Evolutionary conservation across 208 protist genomes (phyloP).

Genomic region (Leishmania braziliensis): DNA sequence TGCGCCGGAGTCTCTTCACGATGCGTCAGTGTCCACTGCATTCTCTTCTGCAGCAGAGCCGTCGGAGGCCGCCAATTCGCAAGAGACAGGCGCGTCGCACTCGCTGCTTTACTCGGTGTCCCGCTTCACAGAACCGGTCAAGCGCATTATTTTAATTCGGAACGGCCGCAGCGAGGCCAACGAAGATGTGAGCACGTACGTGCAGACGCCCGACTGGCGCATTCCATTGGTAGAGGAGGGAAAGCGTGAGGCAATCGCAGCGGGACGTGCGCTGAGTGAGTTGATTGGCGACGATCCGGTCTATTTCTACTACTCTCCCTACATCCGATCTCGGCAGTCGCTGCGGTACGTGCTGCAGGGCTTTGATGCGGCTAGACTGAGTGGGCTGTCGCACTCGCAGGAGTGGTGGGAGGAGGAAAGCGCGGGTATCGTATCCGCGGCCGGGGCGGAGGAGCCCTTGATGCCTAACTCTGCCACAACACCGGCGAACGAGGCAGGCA

Average conservation of each 20-base stretch:
- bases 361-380: conserved; percentile 55
- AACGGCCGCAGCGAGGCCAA: conserved; percentile 81
- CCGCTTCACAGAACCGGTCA: conserved; percentile 73
- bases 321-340: conserved; percentile 80
- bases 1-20: background rate
- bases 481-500: background rate
- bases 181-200: conserved; percentile 67
- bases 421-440: background rate
- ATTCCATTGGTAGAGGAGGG: conserved; percentile 85
- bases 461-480: background rate
- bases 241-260: conserved; percentile 55
- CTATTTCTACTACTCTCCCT: conserved; percentile 93
- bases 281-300: conserved; percentile 78
- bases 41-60: background rate
- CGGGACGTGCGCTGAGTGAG: conserved; percentile 72
- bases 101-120: conserved; percentile 31
- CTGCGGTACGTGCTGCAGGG: conserved; percentile 78
- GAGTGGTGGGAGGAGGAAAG: conserved; percentile 52
- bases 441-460: background rate
- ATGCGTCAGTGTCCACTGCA: background rate
- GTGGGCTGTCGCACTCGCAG: conserved; percentile 10
- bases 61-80: background rate
- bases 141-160: conserved; percentile 90
- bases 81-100: conserved; percentile 6
- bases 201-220: conserved; percentile 87